Evolutionary conservation across 371 early-diverging fungal genomes (phyloP), one percentile per base, ranked within the genome.

Genomic region (Mucor sp.): DNA sequence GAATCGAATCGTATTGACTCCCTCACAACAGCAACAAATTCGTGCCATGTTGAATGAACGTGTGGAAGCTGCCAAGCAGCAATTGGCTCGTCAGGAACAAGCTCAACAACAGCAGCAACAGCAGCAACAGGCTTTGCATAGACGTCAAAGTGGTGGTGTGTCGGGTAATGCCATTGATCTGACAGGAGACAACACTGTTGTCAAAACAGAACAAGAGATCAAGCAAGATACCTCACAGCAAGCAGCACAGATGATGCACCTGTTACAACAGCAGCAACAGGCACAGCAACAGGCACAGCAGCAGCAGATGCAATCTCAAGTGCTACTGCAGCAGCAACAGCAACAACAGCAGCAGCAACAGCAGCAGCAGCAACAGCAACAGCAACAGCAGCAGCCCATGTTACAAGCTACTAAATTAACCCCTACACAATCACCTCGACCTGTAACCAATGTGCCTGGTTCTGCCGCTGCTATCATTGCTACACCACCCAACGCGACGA

Each of bases 241-340:
- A 30, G 65, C 69, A 43, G 65, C 69, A 6, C 64, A 69, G 17
- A 69, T 69, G 69, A 69, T 71, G 71, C 64, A 71, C 32, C n/a
- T 59, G 19, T 35, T 71, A 12, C 73, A 69, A 39, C 74, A 74
- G 1, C 77, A 79, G n/a, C 79, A 81, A 23, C 77, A 79, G 55
- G 59, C 66, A 30, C 68, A 70, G 27, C 64, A 74, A 3, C 69
- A 74, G 59, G 41, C 41, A 6, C 41, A 25, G 21, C 1, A 3
- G 0, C 58, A 74, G 17, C 68, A 78, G 35, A 69, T 32, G 4
- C 69, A 68, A 23, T 50, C 64, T 21, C 67, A 65, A 37, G 41
- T 33, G 0, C 63, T 55, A 12, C 64, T 39, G 17, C 66, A 66
- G 12, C 62, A 60, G 19, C 64, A 60, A 17, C 65, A 61, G 3